Evolutionary conservation across 2,329 filamentous ascomycete genomes (phyloP).

Genomic region (Madurella mycetomatis): DNA sequence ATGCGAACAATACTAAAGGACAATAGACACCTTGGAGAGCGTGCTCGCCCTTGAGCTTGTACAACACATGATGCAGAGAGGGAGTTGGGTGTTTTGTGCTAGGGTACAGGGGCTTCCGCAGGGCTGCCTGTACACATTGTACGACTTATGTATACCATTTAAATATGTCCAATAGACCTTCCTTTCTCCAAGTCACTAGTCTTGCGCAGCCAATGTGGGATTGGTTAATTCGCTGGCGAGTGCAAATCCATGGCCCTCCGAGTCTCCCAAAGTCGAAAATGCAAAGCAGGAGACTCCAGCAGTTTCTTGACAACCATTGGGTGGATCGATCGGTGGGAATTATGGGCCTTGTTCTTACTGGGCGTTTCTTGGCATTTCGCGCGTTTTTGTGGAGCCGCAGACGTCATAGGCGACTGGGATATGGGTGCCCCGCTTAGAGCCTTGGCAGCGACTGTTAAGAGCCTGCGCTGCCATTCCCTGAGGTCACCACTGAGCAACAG

Average conservation of each 20-base stretch:
- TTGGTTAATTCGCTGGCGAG: too few species aligned
- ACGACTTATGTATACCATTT: conserved; percentile 20
- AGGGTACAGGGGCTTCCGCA: neutral
- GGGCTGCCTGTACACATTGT: neutral
- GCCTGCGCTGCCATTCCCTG: conserved; percentile 2
- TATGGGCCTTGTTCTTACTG: conserved; percentile 4
- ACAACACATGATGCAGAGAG: neutral
- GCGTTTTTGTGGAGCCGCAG: conserved; percentile 21
- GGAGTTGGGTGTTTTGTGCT: conserved; percentile 1
- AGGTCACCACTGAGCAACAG: conserved; percentile 21
- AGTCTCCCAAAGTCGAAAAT: too few species aligned
- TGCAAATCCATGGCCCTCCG: too few species aligned
- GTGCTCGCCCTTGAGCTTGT: neutral
- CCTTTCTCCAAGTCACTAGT: neutral
- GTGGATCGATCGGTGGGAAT: too few species aligned
- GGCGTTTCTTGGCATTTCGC: conserved; percentile 5
- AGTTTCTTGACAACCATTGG: too few species aligned
- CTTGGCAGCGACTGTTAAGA: conserved; percentile 18
- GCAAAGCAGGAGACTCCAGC: too few species aligned
- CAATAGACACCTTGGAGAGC: conserved; percentile 12
- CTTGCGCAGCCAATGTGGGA: neutral
- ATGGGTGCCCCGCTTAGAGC: neutral
- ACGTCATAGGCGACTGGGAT: conserved; percentile 28
- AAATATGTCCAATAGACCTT: conserved; percentile 14
- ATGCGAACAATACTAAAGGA: conserved; percentile 29